Percentiles rank a stretch among this genome's conserved stretches.
phyloP scores from a whole-genome alignment of 805 yeast genomes.

The Nakazawaea wickerhamii region DNA sequence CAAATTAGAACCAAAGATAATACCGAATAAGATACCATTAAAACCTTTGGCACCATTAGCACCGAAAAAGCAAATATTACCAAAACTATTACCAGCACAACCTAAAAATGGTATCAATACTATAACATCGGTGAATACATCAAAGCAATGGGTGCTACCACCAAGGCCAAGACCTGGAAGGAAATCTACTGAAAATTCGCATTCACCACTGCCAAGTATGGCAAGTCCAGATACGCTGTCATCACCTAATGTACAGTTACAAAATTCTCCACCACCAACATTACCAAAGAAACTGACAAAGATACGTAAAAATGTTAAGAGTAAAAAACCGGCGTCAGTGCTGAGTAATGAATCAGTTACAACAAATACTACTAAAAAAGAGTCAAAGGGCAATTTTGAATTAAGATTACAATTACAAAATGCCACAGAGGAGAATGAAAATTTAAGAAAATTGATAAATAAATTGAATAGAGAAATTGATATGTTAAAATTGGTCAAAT shows the following conservation, averaged over 20 bases:
- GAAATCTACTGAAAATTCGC: constrained; percentile 28
- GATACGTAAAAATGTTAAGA: constrained; percentile 2
- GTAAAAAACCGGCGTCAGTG: constrained; percentile 18
- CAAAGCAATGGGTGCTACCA: constrained; percentile 47
- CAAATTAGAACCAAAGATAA: background rate
- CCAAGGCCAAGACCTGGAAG: constrained; percentile 49
- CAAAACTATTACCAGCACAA: constrained; percentile 21
- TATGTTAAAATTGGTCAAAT: constrained; percentile 22
- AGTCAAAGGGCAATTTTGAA: constrained; percentile 25
- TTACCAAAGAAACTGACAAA: constrained; percentile 6
- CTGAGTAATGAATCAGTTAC: no score
- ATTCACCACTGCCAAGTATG: background rate
- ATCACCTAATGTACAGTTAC: no score
- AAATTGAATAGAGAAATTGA: constrained; percentile 36
- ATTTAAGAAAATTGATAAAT: constrained; percentile 34
- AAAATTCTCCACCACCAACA: constrained; percentile 13
- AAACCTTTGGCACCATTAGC: constrained; percentile 12
- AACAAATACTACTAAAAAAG: no score
- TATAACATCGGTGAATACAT: constrained; percentile 22
- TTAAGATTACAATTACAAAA: constrained; percentile 33
- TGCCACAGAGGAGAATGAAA: constrained; percentile 38
- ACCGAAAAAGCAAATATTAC: constrained; percentile 12
- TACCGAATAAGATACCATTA: background rate
- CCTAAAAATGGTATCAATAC: constrained; percentile 6
- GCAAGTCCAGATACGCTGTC: background rate